These are phyloP conservation scores for Erythrobasidium yunnanense DNA, from an alignment of 768 basidiomycete species.

Conservation along the genomic window DNA sequence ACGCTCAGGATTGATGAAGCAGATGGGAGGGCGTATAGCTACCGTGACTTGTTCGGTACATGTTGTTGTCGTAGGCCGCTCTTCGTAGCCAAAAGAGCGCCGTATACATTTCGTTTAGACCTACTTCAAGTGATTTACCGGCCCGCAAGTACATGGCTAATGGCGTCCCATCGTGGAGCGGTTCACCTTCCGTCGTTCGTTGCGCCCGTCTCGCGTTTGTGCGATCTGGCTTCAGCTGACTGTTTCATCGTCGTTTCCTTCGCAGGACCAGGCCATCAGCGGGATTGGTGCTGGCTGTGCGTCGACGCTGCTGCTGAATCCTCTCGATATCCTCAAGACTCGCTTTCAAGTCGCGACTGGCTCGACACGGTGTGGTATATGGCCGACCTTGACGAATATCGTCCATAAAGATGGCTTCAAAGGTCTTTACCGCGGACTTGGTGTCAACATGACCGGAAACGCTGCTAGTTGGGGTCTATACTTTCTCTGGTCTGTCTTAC, in stretches of 20 bases:
- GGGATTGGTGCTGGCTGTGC: constrained; percentile 86
- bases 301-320: constrained; percentile 91
- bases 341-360: constrained; percentile 77
- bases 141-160: neutral
- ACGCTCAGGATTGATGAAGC: constrained; percentile 3
- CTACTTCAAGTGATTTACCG: neutral
- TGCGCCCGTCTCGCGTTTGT: neutral
- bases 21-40: neutral
- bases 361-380: constrained; percentile 37
- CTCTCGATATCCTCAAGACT: constrained; percentile 87
- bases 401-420: constrained; percentile 62
- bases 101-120: neutral
- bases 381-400: constrained; percentile 60
- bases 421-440: constrained; percentile 81
- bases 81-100: too few relatives aligned
- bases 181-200: neutral
- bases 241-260: neutral
- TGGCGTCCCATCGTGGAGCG: neutral
- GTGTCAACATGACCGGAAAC: constrained; percentile 84
- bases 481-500: constrained; percentile 66
- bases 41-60: neutral
- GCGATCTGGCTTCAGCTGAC: neutral
- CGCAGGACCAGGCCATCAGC: constrained; percentile 87
- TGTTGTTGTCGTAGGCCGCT: too few relatives aligned
- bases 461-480: constrained; percentile 96